Evolutionary conservation across 1,139 yeast species (phyloP).

Genomic region (Candida dubliniensis): DNA sequence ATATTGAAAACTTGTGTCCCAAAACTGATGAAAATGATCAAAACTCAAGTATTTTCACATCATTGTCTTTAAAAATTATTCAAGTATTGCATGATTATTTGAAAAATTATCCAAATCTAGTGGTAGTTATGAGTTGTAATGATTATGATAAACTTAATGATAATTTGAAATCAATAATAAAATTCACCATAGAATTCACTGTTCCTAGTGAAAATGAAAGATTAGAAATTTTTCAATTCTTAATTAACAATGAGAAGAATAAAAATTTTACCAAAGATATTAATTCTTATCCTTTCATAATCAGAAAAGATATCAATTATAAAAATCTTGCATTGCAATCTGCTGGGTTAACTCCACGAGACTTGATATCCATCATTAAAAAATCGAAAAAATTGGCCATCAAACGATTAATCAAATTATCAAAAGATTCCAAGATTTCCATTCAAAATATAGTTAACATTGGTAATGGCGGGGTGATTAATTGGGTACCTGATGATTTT

Average conservation of each 20-base stretch:
- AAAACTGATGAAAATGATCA: slow-evolving; percentile 65
- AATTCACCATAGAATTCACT: slow-evolving; percentile 72
- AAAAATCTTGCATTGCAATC: slow-evolving; percentile 74
- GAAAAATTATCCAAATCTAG: slow-evolving; percentile 33
- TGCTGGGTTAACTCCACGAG: slow-evolving; percentile 91
- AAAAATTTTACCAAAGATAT: slow-evolving; percentile 15
- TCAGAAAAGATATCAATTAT: slow-evolving; percentile 57
- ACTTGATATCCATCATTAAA: slow-evolving; percentile 68
- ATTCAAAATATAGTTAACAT: slow-evolving; percentile 31
- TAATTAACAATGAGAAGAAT: slow-evolving; percentile 30
- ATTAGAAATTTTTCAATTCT: slow-evolving; percentile 55
- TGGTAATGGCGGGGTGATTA: slow-evolving; percentile 55
- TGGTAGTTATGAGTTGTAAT: slow-evolving; percentile 69
- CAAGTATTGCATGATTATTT: slow-evolving; percentile 61
- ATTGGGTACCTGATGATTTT: slow-evolving; percentile 63
- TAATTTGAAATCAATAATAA: slow-evolving; percentile 63
- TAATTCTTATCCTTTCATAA: slow-evolving; percentile 23
- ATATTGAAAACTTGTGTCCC: slow-evolving; percentile 71
- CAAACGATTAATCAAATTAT: slow-evolving; percentile 43
- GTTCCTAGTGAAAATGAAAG: slow-evolving; percentile 85
- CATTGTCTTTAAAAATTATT: slow-evolving; percentile 59
- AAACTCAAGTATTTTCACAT: slow-evolving; percentile 53
- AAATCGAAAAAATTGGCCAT: slow-evolving; percentile 62
- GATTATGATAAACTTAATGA: slow-evolving; percentile 73
- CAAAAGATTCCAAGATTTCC: slow-evolving; percentile 17